Evolutionary conservation across 2,329 filamentous ascomycete species (phyloP).

Genomic region (Pyrenochaeta sp.): DNA sequence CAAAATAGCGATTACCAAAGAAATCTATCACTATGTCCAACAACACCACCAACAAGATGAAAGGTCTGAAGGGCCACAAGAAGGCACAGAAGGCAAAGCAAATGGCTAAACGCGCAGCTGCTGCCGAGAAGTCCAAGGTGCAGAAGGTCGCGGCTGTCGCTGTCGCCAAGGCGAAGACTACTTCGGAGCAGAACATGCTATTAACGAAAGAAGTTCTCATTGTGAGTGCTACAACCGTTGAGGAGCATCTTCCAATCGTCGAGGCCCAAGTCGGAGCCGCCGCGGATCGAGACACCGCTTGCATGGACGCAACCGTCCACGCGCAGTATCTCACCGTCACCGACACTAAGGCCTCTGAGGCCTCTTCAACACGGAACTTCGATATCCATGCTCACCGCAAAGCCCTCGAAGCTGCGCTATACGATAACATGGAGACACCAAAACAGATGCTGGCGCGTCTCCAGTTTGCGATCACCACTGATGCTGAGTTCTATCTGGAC

Average conservation of each 20-base stretch:
- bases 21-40: background rate
- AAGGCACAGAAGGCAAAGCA: slow-evolving; percentile 14
- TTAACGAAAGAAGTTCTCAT: background rate
- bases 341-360: background rate
- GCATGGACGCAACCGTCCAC: background rate
- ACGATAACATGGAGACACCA: slow-evolving; percentile 12
- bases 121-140: background rate
- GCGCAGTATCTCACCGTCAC: too few relatives aligned
- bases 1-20: background rate
- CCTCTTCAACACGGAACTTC: background rate
- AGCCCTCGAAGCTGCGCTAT: slow-evolving; percentile 7
- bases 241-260: background rate
- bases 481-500: slow-evolving; percentile 6
- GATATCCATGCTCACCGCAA: background rate
- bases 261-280: background rate
- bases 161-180: background rate
- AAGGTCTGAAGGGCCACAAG: slow-evolving; percentile 10
- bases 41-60: slow-evolving; percentile 6
- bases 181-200: too few relatives aligned
- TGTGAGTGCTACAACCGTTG: background rate
- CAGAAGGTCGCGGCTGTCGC: background rate
- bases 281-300: too few relatives aligned
- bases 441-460: slow-evolving; percentile 7
- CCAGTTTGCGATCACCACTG: background rate
- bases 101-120: slow-evolving; percentile 1